phyloP scores from a whole-genome alignment of 768 basidiomycete genomes.

The Serendipita sp. region DNA sequence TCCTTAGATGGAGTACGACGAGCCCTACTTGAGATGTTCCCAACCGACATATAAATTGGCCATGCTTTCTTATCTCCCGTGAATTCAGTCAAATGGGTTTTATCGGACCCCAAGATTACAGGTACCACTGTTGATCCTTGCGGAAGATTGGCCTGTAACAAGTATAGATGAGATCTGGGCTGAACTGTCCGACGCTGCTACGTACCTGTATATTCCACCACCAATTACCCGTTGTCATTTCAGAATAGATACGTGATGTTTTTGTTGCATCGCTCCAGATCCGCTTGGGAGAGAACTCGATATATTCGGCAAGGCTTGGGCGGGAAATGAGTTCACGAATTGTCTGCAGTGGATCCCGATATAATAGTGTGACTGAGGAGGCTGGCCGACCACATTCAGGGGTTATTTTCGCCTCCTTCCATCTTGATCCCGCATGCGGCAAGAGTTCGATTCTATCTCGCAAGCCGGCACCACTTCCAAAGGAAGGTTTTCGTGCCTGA shows the following conservation, averaged over 20 bases:
- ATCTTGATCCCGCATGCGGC: background rate
- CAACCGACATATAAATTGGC: conserved; percentile 21
- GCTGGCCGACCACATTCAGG: background rate
- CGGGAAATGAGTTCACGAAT: background rate
- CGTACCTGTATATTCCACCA: conserved; percentile 14
- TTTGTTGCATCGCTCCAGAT: conserved; percentile 6
- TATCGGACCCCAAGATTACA: conserved; percentile 19
- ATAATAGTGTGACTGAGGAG: background rate
- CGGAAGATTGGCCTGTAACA: background rate
- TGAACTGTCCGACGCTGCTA: background rate
- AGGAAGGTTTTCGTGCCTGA: background rate
- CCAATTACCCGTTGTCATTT: conserved; percentile 12
- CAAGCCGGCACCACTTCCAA: background rate
- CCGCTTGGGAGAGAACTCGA: conserved; percentile 7
- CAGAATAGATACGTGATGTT: background rate
- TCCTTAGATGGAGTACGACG: conserved; percentile 13
- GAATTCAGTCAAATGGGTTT: conserved; percentile 17
- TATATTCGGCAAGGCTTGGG: background rate
- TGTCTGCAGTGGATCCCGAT: background rate
- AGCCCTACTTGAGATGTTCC: conserved; percentile 16
- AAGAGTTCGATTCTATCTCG: background rate
- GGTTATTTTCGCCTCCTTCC: background rate
- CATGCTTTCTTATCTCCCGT: conserved; percentile 19
- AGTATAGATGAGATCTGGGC: background rate
- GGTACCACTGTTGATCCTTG: conserved; percentile 15